Percentiles rank a stretch among this genome's conserved stretches.
Evolutionary conservation across 176 grass and related monocot species (phyloP).

Genomic region (Paspalum notatum): DNA sequence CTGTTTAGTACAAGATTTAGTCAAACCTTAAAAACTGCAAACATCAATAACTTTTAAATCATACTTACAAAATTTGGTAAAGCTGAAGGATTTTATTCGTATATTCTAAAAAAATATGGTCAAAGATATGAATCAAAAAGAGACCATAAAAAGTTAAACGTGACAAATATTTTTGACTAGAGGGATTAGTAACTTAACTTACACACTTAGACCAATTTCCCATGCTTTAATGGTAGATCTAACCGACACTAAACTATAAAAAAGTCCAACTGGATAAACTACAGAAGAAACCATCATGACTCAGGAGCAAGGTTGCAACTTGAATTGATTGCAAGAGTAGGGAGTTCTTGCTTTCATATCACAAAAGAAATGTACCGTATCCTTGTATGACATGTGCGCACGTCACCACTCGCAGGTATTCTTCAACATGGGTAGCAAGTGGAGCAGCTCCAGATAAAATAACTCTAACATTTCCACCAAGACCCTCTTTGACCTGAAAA

Average conservation of each 20-base stretch:
- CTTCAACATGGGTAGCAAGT: slow-evolving; percentile 83
- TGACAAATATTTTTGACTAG: too few species aligned
- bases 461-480: slow-evolving; percentile 87
- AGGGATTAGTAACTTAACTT: background rate
- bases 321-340: slow-evolving; percentile 16
- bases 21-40: too few species aligned
- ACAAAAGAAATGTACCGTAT: slow-evolving; percentile 66
- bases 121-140: too few species aligned
- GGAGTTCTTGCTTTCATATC: background rate
- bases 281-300: background rate
- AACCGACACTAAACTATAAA: slow-evolving; percentile 10
- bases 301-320: slow-evolving; percentile 22
- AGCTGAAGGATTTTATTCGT: too few species aligned
- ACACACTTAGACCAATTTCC: background rate
- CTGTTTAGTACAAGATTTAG: too few species aligned
- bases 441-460: slow-evolving; percentile 96
- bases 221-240: slow-evolving; percentile 10
- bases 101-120: too few species aligned
- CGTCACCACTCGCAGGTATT: slow-evolving; percentile 85
- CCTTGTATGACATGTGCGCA: slow-evolving; percentile 92
- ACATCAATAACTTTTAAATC: too few species aligned
- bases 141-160: too few species aligned
- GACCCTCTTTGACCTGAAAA: slow-evolving; percentile 78
- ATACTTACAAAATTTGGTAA: too few species aligned
- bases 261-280: slow-evolving; percentile 7